Evolutionary conservation across 2,329 filamentous ascomycete species (phyloP), one percentile per base, ranked within the genome.

Genomic region (Gnomoniopsis smithogilvyi): DNA sequence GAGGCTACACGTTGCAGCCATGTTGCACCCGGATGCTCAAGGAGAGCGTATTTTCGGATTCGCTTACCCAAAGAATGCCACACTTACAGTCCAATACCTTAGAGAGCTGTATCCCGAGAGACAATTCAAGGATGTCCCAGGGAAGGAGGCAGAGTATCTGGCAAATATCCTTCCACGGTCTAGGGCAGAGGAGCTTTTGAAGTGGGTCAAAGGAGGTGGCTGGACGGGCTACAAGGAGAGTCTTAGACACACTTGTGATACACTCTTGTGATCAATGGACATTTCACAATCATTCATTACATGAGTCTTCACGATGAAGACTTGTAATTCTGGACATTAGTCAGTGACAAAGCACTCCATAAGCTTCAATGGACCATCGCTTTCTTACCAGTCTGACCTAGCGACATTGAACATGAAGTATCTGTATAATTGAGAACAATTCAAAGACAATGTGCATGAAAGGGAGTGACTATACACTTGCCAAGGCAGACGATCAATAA

Each of bases 11-110:
- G 72, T 85, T 2, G 77, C 79, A 2, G 83, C 78, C 0, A 69
- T 81, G 8, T 70, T 83, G 0, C 70, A 81, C 22, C 70, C 73
- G 0, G 70, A 73, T 0, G 74, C 84, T 0, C 61, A 69, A 2
- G 73, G 74, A 0, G 77, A 86, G 64, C 76, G 84, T 1, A 67
- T 87, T 10, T 83, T 85, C 64, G 83, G 72, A 1, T 83, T 80
- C 54, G 80, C 78, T 0, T 70, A 73, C 1, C 74, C 74, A 0
- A 79, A 74, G 58, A 80, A 72, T 49, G 80, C 75, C 68, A 79
- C 80, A 21, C 65, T 74, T 2, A 63, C 82, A 0, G 34, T 75
- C 2, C 21, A 19, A 6, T 19, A 41, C 3, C 19, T 56, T 4
- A 56, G 34, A n/a, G 49, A 34, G 34, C 46, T 50, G 46, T 45